Conservation (phyloP, 2,329 filamentous ascomycete species). For the Zopfia rhizophila region DNA sequence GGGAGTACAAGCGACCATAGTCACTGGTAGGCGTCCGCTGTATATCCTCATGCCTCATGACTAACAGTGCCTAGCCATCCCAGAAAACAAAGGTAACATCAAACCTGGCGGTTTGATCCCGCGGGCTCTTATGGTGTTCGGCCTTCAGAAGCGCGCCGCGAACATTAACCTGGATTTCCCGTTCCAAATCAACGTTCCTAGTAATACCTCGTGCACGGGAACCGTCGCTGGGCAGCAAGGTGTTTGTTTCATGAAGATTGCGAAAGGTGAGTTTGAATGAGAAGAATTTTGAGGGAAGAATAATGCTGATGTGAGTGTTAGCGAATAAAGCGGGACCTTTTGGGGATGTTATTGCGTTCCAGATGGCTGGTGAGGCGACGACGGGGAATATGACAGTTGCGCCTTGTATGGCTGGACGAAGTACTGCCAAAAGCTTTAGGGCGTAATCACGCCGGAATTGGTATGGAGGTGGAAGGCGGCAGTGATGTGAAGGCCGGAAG, state of each 20-base stretch:
- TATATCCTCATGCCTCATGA: no score
- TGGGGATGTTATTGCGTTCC: conserved; percentile 33
- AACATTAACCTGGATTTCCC: conserved; percentile 28
- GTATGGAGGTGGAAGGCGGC: no score
- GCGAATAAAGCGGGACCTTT: conserved; percentile 32
- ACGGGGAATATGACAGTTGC: conserved; percentile 12
- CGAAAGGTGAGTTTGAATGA: conserved; percentile 15
- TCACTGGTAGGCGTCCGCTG: conserved; percentile 10
- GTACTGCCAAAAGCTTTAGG: no score
- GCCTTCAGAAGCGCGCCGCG: conserved; percentile 22
- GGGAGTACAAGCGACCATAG: conserved; percentile 23
- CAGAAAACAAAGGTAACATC: conserved; percentile 32
- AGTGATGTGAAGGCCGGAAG: no score
- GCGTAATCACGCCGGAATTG: no score
- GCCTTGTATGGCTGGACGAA: no score
- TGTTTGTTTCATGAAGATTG: conserved; percentile 28
- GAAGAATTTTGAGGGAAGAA: not conserved
- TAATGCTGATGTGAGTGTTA: not conserved
- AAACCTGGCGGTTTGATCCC: conserved; percentile 15
- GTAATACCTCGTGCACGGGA: no score
- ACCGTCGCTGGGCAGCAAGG: no score
- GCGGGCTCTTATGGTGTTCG: conserved; percentile 12
- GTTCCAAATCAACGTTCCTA: conserved; percentile 20
- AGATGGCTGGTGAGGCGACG: conserved; percentile 21
- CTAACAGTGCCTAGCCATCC: conserved; percentile 17